Base-by-base conservation (phyloP, 257 asterid species). In the Solanum corneliomulleri region DNA sequence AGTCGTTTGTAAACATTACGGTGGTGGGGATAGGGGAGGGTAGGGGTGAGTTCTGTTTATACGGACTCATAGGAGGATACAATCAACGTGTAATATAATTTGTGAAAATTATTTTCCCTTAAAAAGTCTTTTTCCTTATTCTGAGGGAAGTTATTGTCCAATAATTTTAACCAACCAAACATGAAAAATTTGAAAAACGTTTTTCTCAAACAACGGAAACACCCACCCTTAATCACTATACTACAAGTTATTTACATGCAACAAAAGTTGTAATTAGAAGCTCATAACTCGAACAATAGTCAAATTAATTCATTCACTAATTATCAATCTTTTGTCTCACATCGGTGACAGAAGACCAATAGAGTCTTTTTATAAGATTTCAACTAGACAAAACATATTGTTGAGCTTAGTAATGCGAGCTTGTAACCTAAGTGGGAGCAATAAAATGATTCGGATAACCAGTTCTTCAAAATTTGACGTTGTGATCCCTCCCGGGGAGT, bases 131-230 rank as follows among this genome's bases (percentile, higher is more conserved):
- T 47, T 47, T 47, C 58, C 58, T 5, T 47, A 47, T 47, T 14
- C 14, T 47, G 7, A 14, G 20, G 3, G 25, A 56, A 56, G 5
- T 56, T 56, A 21, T 9, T 0, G 20, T 56, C 0, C 66, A 56
- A 56, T 9, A 18, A 9, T 56, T 56, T 56, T 47, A 47, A 29
- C 29, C 29, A 47, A 47, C 18, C 56, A 13, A 4, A 45, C 1
- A 18, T 13, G 18, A 13, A 47, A 47, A 47, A 13, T 12, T 47
- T 47, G 21, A 0, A 49, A 49, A 49, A 0, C 2, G 0, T 49
- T 49, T 49, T 49, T 2, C 21, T 49, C 1, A 0, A 14, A 49
- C 1, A 21, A 6, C 0, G 3, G 15, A 49, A 14, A 14, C 58
- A 49, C 58, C 21, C 7, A 47, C 56, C 20, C 58, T 49, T 49